These are phyloP conservation scores for Melastoma candidum DNA, from an alignment of 441 rosid species.

Conservation along the genomic window DNA sequence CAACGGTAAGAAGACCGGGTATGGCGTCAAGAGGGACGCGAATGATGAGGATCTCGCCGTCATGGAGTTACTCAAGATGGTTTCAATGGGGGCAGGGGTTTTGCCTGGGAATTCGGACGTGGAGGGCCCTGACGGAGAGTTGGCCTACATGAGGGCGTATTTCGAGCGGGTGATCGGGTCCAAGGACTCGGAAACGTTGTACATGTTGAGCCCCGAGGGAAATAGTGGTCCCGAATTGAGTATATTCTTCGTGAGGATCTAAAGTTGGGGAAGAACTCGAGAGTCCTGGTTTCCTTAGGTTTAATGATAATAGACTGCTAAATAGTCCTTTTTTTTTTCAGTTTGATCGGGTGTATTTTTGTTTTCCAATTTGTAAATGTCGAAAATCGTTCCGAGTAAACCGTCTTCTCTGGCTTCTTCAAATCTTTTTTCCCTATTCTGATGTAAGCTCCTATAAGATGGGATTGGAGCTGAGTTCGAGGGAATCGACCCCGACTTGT, in stretches of 20 bases:
- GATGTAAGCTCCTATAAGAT: too few species aligned
- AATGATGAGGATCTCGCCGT: slow-evolving; percentile 1
- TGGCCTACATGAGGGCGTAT: slow-evolving; percentile 2
- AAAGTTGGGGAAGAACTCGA: too few species aligned
- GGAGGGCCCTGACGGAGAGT: slow-evolving; percentile 8
- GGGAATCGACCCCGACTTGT: too few species aligned
- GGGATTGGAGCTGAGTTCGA: too few species aligned
- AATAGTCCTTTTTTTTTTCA: too few species aligned
- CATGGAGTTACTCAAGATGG: slow-evolving; percentile 1
- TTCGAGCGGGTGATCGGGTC: slow-evolving; percentile 8
- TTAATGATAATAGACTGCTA: too few species aligned
- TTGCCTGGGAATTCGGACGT: slow-evolving; percentile 5
- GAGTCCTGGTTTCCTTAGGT: too few species aligned
- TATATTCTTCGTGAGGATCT: slow-evolving; percentile 6
- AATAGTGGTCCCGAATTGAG: slow-evolving; percentile 3
- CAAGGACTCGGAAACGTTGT: slow-evolving; percentile 4
- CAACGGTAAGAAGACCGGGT: slow-evolving; percentile 7
- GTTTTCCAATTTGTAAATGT: too few species aligned
- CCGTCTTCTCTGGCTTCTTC: too few species aligned
- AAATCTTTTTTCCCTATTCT: too few species aligned
- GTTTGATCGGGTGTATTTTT: too few species aligned
- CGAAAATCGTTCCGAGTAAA: too few species aligned
- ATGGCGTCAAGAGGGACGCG: slow-evolving; percentile 2
- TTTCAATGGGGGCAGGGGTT: slow-evolving; percentile 9
- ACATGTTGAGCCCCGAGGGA: slow-evolving; percentile 6